Conservation (phyloP, 805 yeast genomes). For the Jamesozyma rosinii region DNA sequence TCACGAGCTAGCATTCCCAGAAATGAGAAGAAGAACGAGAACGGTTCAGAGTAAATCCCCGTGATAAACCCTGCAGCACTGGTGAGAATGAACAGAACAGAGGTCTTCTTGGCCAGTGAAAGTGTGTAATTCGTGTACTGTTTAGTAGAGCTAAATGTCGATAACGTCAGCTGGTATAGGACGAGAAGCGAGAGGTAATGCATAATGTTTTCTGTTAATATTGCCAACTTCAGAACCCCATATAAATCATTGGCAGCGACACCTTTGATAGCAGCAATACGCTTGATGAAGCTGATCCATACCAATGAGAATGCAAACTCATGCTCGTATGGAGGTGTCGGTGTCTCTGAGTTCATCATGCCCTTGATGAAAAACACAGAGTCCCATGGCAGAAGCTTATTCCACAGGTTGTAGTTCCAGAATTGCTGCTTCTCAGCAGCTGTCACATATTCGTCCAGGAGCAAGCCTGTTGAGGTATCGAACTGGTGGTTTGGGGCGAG, state of each 20-base stretch:
- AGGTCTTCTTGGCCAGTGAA: conserved; percentile 29
- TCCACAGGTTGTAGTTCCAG: conserved; percentile 31
- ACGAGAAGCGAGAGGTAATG: conserved; percentile 44
- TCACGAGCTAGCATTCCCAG: conserved; percentile 47
- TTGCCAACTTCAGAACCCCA: conserved; percentile 38
- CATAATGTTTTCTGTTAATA: conserved; percentile 41
- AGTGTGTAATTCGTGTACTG: conserved; percentile 9
- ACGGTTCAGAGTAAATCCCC: conserved; percentile 68
- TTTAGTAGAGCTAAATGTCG: conserved; percentile 19
- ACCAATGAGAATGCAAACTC: conserved; percentile 80
- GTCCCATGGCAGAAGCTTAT: conserved; percentile 73
- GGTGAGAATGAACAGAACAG: conserved; percentile 46
- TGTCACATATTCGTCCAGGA: conserved; percentile 10
- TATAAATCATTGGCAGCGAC: conserved; percentile 27
- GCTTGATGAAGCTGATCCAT: conserved; percentile 52
- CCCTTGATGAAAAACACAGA: conserved; percentile 59
- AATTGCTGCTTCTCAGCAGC: conserved; percentile 1
- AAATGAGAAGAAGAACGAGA: conserved; percentile 53
- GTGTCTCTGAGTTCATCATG: conserved; percentile 36
- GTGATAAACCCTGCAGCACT: conserved; percentile 77
- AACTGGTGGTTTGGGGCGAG: conserved; percentile 20
- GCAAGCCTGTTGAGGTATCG: conserved; percentile 27
- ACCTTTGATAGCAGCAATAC: conserved; percentile 13
- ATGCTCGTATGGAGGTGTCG: conserved; percentile 60
- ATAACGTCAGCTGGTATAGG: conserved; percentile 41